Evolutionary conservation across 2,329 filamentous ascomycete species (phyloP).

Genomic region (Monilinia fructicola): DNA sequence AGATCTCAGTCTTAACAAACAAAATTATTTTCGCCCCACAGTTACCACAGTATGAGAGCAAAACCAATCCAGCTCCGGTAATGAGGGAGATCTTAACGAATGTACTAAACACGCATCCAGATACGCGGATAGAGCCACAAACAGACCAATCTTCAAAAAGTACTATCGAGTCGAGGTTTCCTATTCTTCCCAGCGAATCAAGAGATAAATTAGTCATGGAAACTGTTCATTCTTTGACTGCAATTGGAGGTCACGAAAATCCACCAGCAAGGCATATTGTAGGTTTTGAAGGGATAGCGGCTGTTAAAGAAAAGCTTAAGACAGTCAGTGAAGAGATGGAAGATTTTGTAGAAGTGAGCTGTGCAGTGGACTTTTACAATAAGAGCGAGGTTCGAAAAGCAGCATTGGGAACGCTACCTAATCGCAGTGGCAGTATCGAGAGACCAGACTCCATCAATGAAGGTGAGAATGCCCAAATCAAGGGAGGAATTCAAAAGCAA

Average conservation of each 20-base stretch:
- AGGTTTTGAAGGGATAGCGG: constrained; percentile 79
- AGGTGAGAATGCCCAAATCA: background rate
- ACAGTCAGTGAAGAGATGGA: constrained; percentile 95
- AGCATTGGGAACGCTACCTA: constrained; percentile 27
- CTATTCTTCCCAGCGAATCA: constrained; percentile 65
- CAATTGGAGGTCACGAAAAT: constrained; percentile 94
- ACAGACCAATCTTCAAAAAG: constrained; percentile 28
- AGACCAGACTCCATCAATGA: background rate
- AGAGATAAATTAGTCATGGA: constrained; percentile 77
- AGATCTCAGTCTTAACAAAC: constrained; percentile 85
- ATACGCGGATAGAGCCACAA: constrained; percentile 49
- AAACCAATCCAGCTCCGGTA: constrained; percentile 72
- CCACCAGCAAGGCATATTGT: constrained; percentile 93
- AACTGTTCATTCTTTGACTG: constrained; percentile 85
- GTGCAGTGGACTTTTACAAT: constrained; percentile 39
- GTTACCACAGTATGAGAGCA: constrained; percentile 66
- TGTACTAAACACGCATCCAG: constrained; percentile 73
- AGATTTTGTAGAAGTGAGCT: constrained; percentile 89
- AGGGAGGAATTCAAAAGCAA: background rate
- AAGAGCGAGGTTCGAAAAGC: constrained; percentile 38
- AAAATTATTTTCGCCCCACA: constrained; percentile 81
- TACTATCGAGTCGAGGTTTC: constrained; percentile 65
- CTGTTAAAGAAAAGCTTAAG: constrained; percentile 94
- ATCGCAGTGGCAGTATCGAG: background rate
- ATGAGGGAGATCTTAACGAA: constrained; percentile 80